A percentile compares a stretch with the other conserved stretches of the same genome.
phyloP scores from a whole-genome alignment of 306 rosid species.

The Sicyos baderoa region DNA sequence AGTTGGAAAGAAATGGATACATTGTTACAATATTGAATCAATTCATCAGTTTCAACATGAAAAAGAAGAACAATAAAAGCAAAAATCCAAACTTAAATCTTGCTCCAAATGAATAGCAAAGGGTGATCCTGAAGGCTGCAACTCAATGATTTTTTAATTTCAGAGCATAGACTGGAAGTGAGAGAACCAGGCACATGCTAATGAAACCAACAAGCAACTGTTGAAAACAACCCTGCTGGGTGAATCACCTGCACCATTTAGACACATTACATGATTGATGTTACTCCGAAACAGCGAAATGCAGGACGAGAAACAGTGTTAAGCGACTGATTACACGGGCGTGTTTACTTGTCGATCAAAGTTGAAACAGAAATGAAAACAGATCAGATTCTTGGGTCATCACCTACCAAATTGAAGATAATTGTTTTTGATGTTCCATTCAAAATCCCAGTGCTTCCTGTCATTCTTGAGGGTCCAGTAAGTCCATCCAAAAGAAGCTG shows the following conservation, averaged over 20 bases:
- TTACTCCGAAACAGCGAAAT: neutral
- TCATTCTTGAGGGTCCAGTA: slow-evolving; percentile 82
- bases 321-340: neutral
- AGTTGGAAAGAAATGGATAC: neutral
- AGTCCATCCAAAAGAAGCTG: slow-evolving; percentile 84
- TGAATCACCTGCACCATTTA: slow-evolving; percentile 17
- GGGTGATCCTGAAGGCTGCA: neutral
- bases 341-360: slow-evolving; percentile 18
- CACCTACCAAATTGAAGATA: slow-evolving; percentile 55
- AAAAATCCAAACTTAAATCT: neutral
- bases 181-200: slow-evolving; percentile 16
- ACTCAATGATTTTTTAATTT: neutral
- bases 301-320: neutral
- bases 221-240: slow-evolving; percentile 10
- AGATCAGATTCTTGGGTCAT: slow-evolving; percentile 22
- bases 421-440: slow-evolving; percentile 67
- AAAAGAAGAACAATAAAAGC: neutral
- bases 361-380: slow-evolving; percentile 3
- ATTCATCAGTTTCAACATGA: neutral
- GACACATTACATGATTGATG: slow-evolving; percentile 12
- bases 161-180: neutral
- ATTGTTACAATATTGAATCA: neutral
- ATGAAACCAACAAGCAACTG: neutral
- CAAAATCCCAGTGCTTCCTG: slow-evolving; percentile 75
- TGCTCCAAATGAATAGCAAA: neutral